Evolutionary conservation across 2,329 filamentous ascomycete genomes (phyloP).

Genomic region (Coniosporium tulheliwenetii): DNA sequence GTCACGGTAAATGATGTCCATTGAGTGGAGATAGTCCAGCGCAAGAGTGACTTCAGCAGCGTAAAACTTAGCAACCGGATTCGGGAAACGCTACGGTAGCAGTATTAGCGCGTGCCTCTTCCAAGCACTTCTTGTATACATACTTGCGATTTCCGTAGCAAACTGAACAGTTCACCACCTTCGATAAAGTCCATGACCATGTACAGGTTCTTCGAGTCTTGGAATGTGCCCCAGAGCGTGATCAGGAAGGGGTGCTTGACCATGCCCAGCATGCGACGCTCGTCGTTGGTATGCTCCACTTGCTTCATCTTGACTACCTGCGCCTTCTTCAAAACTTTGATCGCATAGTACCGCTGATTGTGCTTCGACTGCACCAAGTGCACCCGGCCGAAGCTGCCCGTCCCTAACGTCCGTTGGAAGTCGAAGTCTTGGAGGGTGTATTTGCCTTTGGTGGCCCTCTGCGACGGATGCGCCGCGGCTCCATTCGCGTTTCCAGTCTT

Average conservation of each 20-base stretch:
- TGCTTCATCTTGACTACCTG: slow-evolving; percentile 99
- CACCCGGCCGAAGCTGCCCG: slow-evolving; percentile 90
- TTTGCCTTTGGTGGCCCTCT: slow-evolving; percentile 82
- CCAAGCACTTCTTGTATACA: slow-evolving; percentile 20
- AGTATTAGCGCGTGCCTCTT: slow-evolving; percentile 4
- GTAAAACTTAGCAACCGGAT: slow-evolving; percentile 98
- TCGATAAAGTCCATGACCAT: slow-evolving; percentile 99
- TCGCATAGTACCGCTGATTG: slow-evolving; percentile 94
- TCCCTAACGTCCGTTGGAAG: slow-evolving; percentile 81
- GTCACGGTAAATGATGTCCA: slow-evolving; percentile 96
- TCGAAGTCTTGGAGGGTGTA: slow-evolving; percentile 86
- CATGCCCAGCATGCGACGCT: slow-evolving; percentile 85
- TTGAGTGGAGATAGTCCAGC: slow-evolving; percentile 83
- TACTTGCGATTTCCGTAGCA: slow-evolving; percentile 84
- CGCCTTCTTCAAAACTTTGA: slow-evolving; percentile 96
- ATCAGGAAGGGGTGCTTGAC: slow-evolving; percentile 97
- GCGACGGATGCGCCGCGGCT: neutral
- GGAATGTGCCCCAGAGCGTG: slow-evolving; percentile 96
- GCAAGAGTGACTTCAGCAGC: slow-evolving; percentile 93
- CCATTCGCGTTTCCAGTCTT: slow-evolving; percentile 13
- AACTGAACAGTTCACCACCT: slow-evolving; percentile 89
- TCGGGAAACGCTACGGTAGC: slow-evolving; percentile 71
- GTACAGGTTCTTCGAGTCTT: slow-evolving; percentile 88
- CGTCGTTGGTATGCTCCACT: slow-evolving; percentile 97
- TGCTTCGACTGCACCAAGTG: slow-evolving; percentile 96